Conservation (phyloP, 2,329 filamentous ascomycete species). For the Fusarium falciforme region DNA sequence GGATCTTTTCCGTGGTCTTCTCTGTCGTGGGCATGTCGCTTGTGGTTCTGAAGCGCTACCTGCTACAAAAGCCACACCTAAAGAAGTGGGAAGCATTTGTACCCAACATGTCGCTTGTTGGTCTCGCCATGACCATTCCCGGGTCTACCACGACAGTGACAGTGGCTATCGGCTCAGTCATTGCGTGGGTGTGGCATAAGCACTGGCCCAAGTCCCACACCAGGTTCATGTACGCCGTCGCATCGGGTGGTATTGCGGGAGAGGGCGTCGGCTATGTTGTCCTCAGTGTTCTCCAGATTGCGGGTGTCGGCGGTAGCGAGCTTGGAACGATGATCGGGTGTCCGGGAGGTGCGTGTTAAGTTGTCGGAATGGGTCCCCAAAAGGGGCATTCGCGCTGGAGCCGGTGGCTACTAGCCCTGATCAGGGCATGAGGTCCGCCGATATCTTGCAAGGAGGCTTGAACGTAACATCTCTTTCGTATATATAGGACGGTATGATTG, state of each 20-base stretch:
- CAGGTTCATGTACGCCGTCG: neutral
- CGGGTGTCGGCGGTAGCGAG: neutral
- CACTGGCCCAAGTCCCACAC: neutral
- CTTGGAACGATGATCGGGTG: neutral
- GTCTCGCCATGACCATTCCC: neutral
- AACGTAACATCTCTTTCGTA: neutral
- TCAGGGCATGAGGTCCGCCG: neutral
- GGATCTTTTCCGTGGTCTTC: neutral
- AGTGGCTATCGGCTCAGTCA: neutral
- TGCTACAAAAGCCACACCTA: neutral
- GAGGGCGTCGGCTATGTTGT: neutral
- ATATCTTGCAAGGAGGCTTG: neutral
- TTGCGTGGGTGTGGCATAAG: neutral
- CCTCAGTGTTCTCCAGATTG: neutral
- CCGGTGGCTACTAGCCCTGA: neutral
- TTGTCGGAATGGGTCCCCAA: neutral
- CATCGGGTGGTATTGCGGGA: neutral
- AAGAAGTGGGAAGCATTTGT: neutral
- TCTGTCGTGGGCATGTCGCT: neutral
- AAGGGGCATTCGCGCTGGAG: neutral
- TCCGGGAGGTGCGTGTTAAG: neutral
- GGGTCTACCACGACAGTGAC: neutral
- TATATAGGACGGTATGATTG: neutral
- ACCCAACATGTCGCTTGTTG: neutral
- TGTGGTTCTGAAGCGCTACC: neutral